Base-by-base conservation (phyloP, 163 green algal species). In the Picocystis sp. region DNA sequence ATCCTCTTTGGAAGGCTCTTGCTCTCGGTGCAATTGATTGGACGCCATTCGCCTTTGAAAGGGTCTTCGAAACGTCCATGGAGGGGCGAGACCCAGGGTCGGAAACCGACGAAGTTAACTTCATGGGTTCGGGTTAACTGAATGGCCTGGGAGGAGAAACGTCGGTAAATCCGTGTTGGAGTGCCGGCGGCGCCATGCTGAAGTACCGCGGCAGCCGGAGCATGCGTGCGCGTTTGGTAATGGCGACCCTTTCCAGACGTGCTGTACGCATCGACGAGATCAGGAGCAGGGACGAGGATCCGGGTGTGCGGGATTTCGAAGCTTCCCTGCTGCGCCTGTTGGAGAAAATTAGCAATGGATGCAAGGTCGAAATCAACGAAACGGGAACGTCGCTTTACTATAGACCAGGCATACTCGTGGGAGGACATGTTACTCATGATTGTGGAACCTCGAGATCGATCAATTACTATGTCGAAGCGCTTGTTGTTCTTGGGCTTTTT, bases 271-370 rank as follows among this genome's bases (percentile, higher is more conserved):
- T 98, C 22, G 83, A 96, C 38, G 74, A 89, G 50, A 97, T 98
- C 60, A 74, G 89, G 3, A 56, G 68, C 3, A 53, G 75, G 11
- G 79, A 85, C 47, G 47, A 69, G 49, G 72, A 58, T 38, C 88
- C 86, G 0, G 89, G 89, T 1, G 63, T 99, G 17, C 59, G 77
- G 0, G 80, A 90, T 19, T 86, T 83, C 55, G 91, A 99, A 52
- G 89, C 82, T 0, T 87, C 62, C 3, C 70, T 99, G 17, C 75
- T 99, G 22, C 78, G 91, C 0, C 70, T 99, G 13, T 19, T 98
- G 1, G 91, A 99, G 51, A 98, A 96, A 60, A 47, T 98, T 12
- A 92, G 80, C 0, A 88, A 96, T 51, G 91, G 91, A 21, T 94
- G 81, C 52, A 61, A 81, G 0, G 79, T 99, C 0, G 86, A 96